A percentile compares a stretch with the other conserved stretches of the same genome.
Conservation (phyloP, 805 yeast species). For the Suhomyces prunicola region DNA sequence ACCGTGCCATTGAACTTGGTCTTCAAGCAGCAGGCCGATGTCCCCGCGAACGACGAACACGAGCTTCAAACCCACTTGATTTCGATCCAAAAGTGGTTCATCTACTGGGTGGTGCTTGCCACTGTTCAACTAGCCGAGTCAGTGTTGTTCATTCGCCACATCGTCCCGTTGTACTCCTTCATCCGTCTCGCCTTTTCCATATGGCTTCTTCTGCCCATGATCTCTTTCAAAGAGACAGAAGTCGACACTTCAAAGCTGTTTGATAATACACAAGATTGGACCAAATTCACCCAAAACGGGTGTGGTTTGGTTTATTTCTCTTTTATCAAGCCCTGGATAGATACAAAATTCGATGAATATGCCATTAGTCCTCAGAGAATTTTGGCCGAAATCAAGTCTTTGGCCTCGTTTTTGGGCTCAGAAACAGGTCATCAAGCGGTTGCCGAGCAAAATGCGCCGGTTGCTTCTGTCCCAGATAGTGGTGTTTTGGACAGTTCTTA, state of each 20-base stretch:
- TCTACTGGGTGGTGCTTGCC: slow-evolving; percentile 65
- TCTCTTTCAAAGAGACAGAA: slow-evolving; percentile 10
- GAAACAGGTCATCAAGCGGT: neutral
- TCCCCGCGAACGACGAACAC: slow-evolving; percentile 7
- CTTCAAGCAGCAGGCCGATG: slow-evolving; percentile 1
- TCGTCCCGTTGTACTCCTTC: slow-evolving; percentile 56
- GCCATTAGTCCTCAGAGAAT: neutral
- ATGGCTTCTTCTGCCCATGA: slow-evolving; percentile 59
- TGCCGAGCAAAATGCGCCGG: neutral
- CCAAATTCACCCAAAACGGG: slow-evolving; percentile 25
- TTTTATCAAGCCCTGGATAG: slow-evolving; percentile 27
- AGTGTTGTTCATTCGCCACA: slow-evolving; percentile 41
- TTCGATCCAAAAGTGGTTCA: slow-evolving; percentile 39
- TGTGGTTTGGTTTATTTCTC: slow-evolving; percentile 30
- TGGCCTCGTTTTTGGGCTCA: neutral
- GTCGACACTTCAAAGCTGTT: slow-evolving; percentile 1
- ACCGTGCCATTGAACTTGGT: slow-evolving; percentile 29
- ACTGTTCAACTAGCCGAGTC: slow-evolving; percentile 38
- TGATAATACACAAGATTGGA: slow-evolving; percentile 22
- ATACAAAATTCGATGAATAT: slow-evolving; percentile 10
- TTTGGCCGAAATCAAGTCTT: neutral
- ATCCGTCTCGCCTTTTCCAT: slow-evolving; percentile 45
- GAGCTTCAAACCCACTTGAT: slow-evolving; percentile 22
- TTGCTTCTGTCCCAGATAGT: neutral
- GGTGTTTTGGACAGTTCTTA: slow-evolving; percentile 11